Evolutionary conservation across 2,329 filamentous ascomycete species (phyloP), one percentile per base, ranked within the genome.

Genomic region (Fusarium metavorans): DNA sequence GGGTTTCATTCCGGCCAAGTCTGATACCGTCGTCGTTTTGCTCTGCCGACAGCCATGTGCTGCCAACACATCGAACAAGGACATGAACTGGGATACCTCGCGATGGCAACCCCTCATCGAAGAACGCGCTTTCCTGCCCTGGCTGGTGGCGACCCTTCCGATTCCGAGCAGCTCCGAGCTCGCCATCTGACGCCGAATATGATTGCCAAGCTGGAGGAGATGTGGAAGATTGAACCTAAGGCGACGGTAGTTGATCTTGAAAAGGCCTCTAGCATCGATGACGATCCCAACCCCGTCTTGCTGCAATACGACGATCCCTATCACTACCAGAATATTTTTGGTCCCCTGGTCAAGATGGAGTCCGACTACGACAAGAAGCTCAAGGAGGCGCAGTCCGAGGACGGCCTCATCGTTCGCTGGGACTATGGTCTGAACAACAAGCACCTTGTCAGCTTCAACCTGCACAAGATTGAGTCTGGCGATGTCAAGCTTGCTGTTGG

Each of bases 71-170:
- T 98, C 97, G 37, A 96, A 95, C 75, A 99, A 99, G 85, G 97
- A 99, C 80, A 98, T 99, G 95, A 99, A 97, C 83, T 99, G 97
- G 97, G 97, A 99, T 82, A 97, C 95, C 7, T 97, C 96, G 30
- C 92, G 95, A 81, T 99, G 97, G 97, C 95, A 98, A 82, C 97
- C 97, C 14, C 88, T 99, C 68, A 98, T 99, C 75, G 95, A 98
- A 83, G 97, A 99, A 81, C 94, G 97, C 59, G 97, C 95, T 18
- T 99, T 99, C 82, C 85, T 99, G 41, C 90, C 93, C 43, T 99
- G 97, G 97, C 93, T 99, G 27, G 96, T 99, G 9, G 91, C 92
- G 54, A 88, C 93, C 11, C 97, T 1, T 94, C 94, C 37, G 97
- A 99, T 81, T 94, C 97, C 77, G 97, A 99, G 84, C 97, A 98